These are phyloP conservation scores for Zychaea mexicana DNA, from an alignment of 371 early-diverging fungal genomes.

Conservation along the genomic window DNA sequence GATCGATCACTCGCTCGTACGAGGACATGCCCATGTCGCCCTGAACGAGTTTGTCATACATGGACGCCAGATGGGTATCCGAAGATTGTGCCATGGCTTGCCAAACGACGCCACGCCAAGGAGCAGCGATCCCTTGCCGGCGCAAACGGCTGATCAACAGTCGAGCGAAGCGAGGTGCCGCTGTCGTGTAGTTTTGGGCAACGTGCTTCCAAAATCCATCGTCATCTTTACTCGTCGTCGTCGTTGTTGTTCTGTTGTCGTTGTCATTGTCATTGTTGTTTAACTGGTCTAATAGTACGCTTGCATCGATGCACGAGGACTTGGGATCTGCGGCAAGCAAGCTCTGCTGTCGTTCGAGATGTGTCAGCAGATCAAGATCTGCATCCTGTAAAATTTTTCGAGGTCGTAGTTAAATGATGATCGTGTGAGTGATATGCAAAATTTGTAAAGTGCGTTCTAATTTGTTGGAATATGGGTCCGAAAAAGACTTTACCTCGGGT, in stretches of 20 bases:
- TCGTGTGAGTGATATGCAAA: too few species aligned
- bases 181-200: background rate
- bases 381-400: constrained; percentile 46
- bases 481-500: constrained; percentile 32
- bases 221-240: background rate
- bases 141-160: constrained; percentile 11
- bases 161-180: constrained; percentile 2
- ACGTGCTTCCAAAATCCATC: constrained; percentile 9
- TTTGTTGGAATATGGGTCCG: too few species aligned
- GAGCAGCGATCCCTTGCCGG: constrained; percentile 5
- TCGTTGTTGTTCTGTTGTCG: background rate
- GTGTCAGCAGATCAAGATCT: constrained; percentile 55
- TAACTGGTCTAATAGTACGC: background rate
- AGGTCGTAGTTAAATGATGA: too few species aligned
- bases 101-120: constrained; percentile 80
- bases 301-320: constrained; percentile 58
- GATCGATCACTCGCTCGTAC: constrained; percentile 80
- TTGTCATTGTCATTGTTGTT: background rate
- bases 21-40: constrained; percentile 41
- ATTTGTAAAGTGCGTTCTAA: too few species aligned
- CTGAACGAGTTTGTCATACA: constrained; percentile 73
- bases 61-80: constrained; percentile 63
- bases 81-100: constrained; percentile 79
- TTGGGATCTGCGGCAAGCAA: constrained; percentile 61
- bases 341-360: constrained; percentile 60